Evolutionary conservation across 1,284 basidiomycete genomes (phyloP), one percentile per base, ranked within the genome.

Genomic region (Sphaerobolus stellatus): DNA sequence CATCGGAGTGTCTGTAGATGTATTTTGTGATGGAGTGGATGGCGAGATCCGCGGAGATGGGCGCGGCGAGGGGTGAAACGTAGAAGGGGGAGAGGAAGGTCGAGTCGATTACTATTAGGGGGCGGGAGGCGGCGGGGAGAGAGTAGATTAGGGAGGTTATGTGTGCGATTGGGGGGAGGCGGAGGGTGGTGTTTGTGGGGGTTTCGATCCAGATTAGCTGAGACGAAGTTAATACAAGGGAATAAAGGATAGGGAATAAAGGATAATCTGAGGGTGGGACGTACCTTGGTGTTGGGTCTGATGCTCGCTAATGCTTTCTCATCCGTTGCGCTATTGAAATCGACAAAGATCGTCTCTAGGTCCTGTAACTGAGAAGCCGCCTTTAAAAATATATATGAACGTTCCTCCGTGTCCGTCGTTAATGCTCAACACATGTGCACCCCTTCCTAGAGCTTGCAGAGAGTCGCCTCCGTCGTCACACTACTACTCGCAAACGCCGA

Each of bases 121-220:
- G 74, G 20, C 28, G 83, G 82, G n/a, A 73, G 60, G 33, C 16
- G 24, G 22, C 8, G 14, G 18, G 34, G 38, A 4, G 80, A 83
- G 58, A 94, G 74, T 14, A 34, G 46, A 54, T 54, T 27, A 54
- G 36, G 29, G 78, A 68, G 36, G 79, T 77, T 58, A 94, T 79
- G 53, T 82, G 77, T 1, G 78, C 67, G 65, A 95, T 85, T 67
- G 92, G 86, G 57, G 95, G 84, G 31, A 97, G 74, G n/a, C 88
- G 84, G 11, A 98, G 84, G 1, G 92, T 93, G 1, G 96, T 96
- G 73, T 98, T 98, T 14, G 94, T 98, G 0, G 95, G 96, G 0
- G 91, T 82, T 73, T 99, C 95, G 66, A 98, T 85, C 94, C 95
- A 98, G 56, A 99, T 83, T n/a, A 98, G 78, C 89, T 95, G 61